Base-by-base conservation (phyloP, 306 rosid genomes). In the Prunus mira region DNA sequence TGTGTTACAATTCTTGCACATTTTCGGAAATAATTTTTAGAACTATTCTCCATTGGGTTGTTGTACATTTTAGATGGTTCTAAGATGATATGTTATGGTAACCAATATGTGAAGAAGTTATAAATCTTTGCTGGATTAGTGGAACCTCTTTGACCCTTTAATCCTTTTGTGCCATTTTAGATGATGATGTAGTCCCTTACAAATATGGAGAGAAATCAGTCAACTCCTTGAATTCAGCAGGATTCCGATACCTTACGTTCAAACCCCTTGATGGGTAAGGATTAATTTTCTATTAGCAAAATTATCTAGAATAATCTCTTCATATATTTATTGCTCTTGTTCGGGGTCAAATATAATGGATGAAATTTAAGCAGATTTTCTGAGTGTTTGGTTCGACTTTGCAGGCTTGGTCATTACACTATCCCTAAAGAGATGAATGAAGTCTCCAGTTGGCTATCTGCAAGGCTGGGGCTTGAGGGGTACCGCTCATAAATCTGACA, bases 381-480 rank as follows among this genome's bases (percentile, higher is more conserved):
- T 81, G 34, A 80, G 15, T 11, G 66, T 63, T 47, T 64, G 78
- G 71, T 79, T 77, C 50, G 52, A 78, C 62, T 65, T 51, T 85
- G 82, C 97, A 96, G 99, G 88, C 79, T 96, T 66, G 99, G 98
- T n/a, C 99, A 96, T 72, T 96, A 91, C 85, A 92, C 98, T 60
- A 84, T 96, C 65, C 98, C 98, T 4, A 90, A 87, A 86, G 99
- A 96, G 88, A 96, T 93, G 99, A 86, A 89, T 56, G 99, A 96
- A 63, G 97, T 96, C 73, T 96, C 96, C 80, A 86, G 77, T 71
- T 96, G 98, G 99, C 90, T 96, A 74, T 80, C 76, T 76, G 83
- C 91, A 74, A 88, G 92, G 89, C 71, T 96, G 63, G 99, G 90
- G 24, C 96, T 93, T 17, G 98, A 91, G 5, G 98, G 98, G 3